Conservation (phyloP, 2,329 filamentous ascomycete species). For the Aspergillus calidoustus region DNA sequence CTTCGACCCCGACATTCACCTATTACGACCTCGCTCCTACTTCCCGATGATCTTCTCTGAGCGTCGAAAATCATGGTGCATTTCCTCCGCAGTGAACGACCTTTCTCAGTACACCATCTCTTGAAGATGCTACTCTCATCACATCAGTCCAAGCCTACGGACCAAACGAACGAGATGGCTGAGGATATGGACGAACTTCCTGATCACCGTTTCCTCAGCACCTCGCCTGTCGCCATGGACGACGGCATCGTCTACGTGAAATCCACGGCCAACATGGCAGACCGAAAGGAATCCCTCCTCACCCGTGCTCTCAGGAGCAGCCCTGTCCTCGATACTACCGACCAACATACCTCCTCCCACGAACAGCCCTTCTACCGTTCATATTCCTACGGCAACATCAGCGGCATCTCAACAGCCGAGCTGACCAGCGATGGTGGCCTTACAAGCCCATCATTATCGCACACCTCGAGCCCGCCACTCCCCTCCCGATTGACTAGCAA, state of each 20-base stretch:
- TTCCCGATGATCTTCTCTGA: conserved; percentile 16
- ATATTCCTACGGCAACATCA: conserved; percentile 71
- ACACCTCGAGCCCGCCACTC: conserved; percentile 85
- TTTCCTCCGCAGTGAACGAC: conserved; percentile 36
- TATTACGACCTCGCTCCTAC: conserved; percentile 5
- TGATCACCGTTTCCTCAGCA: conserved; percentile 54
- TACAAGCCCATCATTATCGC: conserved; percentile 86
- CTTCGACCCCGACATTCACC: not conserved
- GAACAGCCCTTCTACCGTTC: conserved; percentile 64
- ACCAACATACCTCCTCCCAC: conserved; percentile 37
- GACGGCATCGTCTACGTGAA: conserved; percentile 51
- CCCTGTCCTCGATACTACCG: conserved; percentile 55
- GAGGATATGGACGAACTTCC: conserved; percentile 89
- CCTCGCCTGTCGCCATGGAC: conserved; percentile 35
- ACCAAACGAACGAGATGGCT: conserved; percentile 65
- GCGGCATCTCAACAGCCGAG: conserved; percentile 82
- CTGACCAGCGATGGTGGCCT: conserved; percentile 93
- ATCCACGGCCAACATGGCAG: conserved; percentile 51
- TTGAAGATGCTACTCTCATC: conserved; percentile 52
- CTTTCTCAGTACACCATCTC: conserved; percentile 45
- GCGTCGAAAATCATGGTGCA: conserved; percentile 36
- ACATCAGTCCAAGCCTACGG: conserved; percentile 42
- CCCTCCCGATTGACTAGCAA: conserved; percentile 47
- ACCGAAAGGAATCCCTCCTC: conserved; percentile 77
- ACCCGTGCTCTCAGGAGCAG: conserved; percentile 79